Evolutionary conservation across 768 basidiomycete species (phyloP).

Genomic region (Hortiboletus campestris): DNA sequence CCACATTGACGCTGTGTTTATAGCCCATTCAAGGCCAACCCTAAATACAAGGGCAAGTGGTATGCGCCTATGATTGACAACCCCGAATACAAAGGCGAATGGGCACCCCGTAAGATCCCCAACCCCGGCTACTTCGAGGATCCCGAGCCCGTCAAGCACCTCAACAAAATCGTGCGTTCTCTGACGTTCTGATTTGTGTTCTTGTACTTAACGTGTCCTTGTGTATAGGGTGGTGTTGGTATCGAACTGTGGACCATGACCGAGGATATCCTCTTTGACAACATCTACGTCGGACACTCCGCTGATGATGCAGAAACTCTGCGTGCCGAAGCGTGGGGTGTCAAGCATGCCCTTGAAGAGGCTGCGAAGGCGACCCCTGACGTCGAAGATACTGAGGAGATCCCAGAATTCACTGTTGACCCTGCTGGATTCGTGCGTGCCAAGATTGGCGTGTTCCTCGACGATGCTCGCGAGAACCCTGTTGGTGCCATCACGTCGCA

Average conservation of each 20-base stretch:
- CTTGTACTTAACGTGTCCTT: conserved; percentile 1
- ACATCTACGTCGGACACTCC: conserved; percentile 93
- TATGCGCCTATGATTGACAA: conserved; percentile 92
- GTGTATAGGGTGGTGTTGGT: conserved; percentile 78
- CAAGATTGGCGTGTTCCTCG: conserved; percentile 78
- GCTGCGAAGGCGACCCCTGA: conserved; percentile 44
- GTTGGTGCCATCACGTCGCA: conserved; percentile 80
- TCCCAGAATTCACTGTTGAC: conserved; percentile 61
- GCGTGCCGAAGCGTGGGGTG: conserved; percentile 83
- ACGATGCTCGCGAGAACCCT: conserved; percentile 72
- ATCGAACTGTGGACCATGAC: conserved; percentile 99
- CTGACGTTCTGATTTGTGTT: background rate
- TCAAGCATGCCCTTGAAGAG: conserved; percentile 86
- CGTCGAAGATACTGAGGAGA: conserved; percentile 43
- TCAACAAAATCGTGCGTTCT: conserved; percentile 76
- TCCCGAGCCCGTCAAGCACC: conserved; percentile 70
- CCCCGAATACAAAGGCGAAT: conserved; percentile 95
- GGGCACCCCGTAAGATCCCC: conserved; percentile 87
- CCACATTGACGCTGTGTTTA: background rate
- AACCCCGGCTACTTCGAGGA: conserved; percentile 95
- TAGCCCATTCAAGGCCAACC: conserved; percentile 87
- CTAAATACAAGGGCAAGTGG: conserved; percentile 98
- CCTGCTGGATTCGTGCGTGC: conserved; percentile 78
- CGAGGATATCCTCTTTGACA: conserved; percentile 89
- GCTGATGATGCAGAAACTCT: conserved; percentile 78